Evolutionary conservation across 768 basidiomycete species (phyloP), one percentile per base, ranked within the genome.

Genomic region (Dioszegia aurantiaca): DNA sequence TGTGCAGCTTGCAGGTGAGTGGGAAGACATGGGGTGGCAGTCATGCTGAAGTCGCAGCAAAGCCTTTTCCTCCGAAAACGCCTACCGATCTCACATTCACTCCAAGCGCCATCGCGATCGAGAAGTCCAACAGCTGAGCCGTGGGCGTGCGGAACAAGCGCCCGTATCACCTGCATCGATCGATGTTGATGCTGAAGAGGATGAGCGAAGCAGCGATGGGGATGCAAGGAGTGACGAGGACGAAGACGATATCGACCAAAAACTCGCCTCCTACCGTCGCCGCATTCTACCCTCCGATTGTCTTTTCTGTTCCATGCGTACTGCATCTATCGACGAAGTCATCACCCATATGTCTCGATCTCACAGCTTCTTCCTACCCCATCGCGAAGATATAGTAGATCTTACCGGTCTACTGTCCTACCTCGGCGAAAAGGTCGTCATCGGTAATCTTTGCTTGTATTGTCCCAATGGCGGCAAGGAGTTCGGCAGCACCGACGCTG

Each of bases 291-390:
- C 84, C 11, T 77, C 80, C 33, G 79, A 86, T 45, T 99, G 94
- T 74, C 86, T 99, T 55, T 99, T 98, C 81, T 99, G 95, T 79
- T 57, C 83, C 4, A 64, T 79, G 28, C 73, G 80, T 16, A 79
- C 81, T 19, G 28, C 79, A 0, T 80, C 84, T 10, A 77, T 90
- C 31, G 80, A 85, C 17, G 83, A 81, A 4, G 90, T 86, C 67
- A 81, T 93, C 39, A 77, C 81, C 1, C 95, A 99, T 81, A 99
- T 99, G 95, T 85, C 87, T 39, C 73, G 77, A 48, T 76, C 76
- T 0, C 95, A 99, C 78, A 91, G 91, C 9, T 98, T 98, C 82
- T 95, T 94, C 81, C 82, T 99, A 61, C 95, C 95, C 43, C 93
- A 98, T 67, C 85, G 85, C 40, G 89, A 95, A 46, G 93, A 88